phyloP scores from a whole-genome alignment of 306 rosid species.

The Vigna nakashimae region DNA sequence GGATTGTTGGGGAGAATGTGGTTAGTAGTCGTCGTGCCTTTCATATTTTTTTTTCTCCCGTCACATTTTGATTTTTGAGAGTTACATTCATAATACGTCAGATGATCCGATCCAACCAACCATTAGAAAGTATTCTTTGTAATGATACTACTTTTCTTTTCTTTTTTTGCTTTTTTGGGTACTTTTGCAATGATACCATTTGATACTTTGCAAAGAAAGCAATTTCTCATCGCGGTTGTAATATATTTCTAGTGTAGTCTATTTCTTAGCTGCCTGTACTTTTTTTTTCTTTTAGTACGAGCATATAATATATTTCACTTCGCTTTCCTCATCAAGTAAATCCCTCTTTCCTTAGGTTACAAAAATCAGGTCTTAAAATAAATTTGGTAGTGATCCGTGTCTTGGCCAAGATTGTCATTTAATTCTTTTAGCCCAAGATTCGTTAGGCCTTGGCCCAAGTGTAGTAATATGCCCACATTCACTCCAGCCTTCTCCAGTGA shows the following conservation, averaged over 20 bases:
- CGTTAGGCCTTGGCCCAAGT: background rate
- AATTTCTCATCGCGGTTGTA: constrained; percentile 44
- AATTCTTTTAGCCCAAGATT: background rate
- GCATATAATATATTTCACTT: constrained; percentile 11
- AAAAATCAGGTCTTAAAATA: background rate
- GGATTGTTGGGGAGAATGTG: constrained; percentile 39
- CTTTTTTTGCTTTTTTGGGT: background rate
- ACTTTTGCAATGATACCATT: constrained; percentile 33
- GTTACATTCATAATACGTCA: constrained; percentile 29
- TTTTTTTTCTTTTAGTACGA: background rate
- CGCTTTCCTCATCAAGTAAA: constrained; percentile 31
- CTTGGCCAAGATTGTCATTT: background rate
- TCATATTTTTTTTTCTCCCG: constrained; percentile 16
- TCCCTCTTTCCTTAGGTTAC: background rate
- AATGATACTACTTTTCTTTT: constrained; percentile 36
- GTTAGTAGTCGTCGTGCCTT: constrained; percentile 25
- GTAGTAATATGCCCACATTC: background rate
- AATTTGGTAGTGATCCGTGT: background rate
- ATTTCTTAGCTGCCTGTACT: background rate
- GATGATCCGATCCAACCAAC: constrained; percentile 40
- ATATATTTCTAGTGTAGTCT: constrained; percentile 30
- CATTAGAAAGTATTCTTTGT: constrained; percentile 37
- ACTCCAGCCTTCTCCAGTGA: background rate
- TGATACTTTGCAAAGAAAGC: constrained; percentile 42
- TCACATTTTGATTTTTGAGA: constrained; percentile 45